Conservation (phyloP, 164 flowering plant genomes). For the Piper betle region DNA sequence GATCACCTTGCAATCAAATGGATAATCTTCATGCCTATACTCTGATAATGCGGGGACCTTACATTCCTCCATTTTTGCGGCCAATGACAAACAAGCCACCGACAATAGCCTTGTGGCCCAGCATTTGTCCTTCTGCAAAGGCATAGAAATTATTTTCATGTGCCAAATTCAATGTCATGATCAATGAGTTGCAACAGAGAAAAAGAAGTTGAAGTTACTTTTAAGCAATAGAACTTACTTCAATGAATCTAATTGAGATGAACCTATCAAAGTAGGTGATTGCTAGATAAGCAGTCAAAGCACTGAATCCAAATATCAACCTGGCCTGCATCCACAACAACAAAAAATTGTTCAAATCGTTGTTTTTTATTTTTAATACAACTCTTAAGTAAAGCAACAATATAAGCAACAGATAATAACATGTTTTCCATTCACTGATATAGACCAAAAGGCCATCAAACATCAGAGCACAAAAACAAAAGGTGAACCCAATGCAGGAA, state of each 20-base stretch:
- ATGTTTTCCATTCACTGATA: too few relatives aligned
- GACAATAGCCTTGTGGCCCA: constrained; percentile 58
- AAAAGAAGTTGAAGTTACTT: too few relatives aligned
- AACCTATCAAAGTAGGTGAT: not conserved
- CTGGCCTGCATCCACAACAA: not conserved
- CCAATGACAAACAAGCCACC: constrained; percentile 47
- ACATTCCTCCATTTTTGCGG: constrained; percentile 71
- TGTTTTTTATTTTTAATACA: too few relatives aligned
- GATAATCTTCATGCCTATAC: constrained; percentile 4
- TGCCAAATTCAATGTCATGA: not conserved
- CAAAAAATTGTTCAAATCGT: too few relatives aligned
- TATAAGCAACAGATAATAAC: too few relatives aligned
- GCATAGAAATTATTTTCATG: not conserved
- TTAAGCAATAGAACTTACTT: not conserved
- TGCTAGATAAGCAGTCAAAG: not conserved
- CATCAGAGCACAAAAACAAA: too few relatives aligned
- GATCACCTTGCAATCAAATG: constrained; percentile 33
- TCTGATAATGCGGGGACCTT: not conserved
- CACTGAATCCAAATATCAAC: not conserved
- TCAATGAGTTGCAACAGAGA: not conserved
- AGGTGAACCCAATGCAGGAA: too few relatives aligned
- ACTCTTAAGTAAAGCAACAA: too few relatives aligned
- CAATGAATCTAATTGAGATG: not conserved
- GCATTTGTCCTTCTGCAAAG: constrained; percentile 21
- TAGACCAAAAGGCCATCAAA: too few relatives aligned